Percentiles rank a stretch among this genome's conserved stretches.
Conservation (phyloP, 495 filamentous ascomycete genomes). For the Penicillium steckii region DNA sequence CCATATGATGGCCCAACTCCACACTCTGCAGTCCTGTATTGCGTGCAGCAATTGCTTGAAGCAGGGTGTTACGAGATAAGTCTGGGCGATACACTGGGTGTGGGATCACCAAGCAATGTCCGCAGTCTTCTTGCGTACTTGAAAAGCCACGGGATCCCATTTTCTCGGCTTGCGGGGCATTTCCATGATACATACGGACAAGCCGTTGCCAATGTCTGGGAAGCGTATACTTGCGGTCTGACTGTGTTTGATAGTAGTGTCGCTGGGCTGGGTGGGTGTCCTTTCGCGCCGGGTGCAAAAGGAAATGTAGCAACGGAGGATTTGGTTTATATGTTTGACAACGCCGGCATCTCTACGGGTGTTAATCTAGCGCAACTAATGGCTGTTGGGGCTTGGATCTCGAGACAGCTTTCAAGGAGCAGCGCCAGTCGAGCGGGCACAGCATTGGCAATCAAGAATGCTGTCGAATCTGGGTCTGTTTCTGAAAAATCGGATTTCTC, state of each 20-base stretch:
- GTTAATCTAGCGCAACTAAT: constrained; percentile 33
- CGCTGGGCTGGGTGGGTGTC: constrained; percentile 46
- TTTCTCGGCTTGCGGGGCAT: constrained; percentile 37
- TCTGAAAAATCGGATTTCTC: neutral
- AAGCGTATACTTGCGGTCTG: constrained; percentile 39
- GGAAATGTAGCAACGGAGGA: constrained; percentile 47
- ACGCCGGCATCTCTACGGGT: constrained; percentile 37
- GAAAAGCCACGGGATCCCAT: constrained; percentile 21
- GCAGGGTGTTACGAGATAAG: constrained; percentile 47
- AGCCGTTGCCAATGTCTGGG: constrained; percentile 42
- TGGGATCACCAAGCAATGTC: constrained; percentile 34
- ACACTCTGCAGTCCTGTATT: constrained; percentile 30
- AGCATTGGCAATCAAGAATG: constrained; percentile 22
- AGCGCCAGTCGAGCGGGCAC: constrained; percentile 34
- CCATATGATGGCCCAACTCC: constrained; percentile 38
- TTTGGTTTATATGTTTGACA: constrained; percentile 41
- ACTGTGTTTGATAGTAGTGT: constrained; percentile 45
- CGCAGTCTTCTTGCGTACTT: constrained; percentile 30
- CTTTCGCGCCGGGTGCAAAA: constrained; percentile 46
- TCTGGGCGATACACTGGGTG: constrained; percentile 44
- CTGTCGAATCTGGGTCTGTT: neutral
- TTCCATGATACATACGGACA: constrained; percentile 50
- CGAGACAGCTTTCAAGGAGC: constrained; percentile 19
- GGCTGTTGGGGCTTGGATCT: constrained; percentile 41
- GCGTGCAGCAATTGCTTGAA: constrained; percentile 29